These are phyloP conservation scores for Stentor roeselii DNA, from an alignment of 73 alveolate genomes.

Conservation along the genomic window DNA sequence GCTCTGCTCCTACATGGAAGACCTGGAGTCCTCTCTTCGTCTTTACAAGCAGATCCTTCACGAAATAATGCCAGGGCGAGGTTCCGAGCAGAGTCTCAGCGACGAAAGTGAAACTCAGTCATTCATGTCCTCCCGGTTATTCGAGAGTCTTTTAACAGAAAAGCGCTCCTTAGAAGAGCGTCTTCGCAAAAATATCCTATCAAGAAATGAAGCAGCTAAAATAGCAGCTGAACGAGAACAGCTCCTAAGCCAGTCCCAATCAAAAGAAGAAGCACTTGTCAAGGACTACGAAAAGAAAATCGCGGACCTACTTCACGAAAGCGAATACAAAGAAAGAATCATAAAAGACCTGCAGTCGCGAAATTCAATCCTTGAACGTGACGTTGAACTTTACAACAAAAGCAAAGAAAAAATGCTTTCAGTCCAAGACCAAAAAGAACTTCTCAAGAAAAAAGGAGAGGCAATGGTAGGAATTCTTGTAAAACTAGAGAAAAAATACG, in stretches of 20 bases:
- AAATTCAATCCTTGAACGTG: not conserved
- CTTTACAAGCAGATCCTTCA: constrained; percentile 2
- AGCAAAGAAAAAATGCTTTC: constrained; percentile 3
- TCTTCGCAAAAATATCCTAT: not conserved
- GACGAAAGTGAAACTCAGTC: constrained; percentile 16
- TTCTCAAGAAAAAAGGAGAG: constrained; percentile 13
- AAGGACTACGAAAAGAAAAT: not conserved
- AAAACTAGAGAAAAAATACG: not conserved
- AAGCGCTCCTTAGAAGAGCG: constrained; percentile 14
- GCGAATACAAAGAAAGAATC: not conserved
- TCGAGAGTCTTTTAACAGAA: constrained; percentile 14
- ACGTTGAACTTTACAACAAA: not conserved
- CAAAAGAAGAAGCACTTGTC: not conserved
- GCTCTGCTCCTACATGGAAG: not conserved
- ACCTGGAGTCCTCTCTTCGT: not conserved
- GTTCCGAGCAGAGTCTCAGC: not conserved
- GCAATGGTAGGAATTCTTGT: constrained; percentile 1
- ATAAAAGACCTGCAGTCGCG: not conserved
- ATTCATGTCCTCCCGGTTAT: not conserved
- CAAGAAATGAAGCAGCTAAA: not conserved
- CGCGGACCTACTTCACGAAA: not conserved
- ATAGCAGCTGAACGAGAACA: not conserved
- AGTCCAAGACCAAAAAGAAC: constrained; percentile 16
- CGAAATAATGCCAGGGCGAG: not conserved
- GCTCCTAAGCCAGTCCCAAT: not conserved